phyloP scores from a whole-genome alignment of 257 asterid species.

The Verbascum thapsus region DNA sequence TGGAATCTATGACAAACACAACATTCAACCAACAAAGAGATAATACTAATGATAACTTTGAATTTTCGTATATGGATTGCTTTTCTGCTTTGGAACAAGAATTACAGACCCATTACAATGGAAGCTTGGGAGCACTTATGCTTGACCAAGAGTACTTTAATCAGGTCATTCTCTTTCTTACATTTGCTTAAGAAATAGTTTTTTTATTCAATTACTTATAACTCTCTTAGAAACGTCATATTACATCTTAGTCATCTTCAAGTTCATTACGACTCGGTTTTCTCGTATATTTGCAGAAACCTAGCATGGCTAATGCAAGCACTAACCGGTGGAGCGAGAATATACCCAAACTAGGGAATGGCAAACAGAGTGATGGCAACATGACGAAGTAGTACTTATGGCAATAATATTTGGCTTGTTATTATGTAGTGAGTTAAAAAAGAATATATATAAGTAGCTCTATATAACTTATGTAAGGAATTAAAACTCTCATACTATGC shows the following conservation, averaged over 20 bases:
- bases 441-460: background rate
- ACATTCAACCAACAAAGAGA: background rate
- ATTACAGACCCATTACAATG: slow-evolving; percentile 9
- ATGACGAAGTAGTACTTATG: background rate
- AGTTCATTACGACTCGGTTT: background rate
- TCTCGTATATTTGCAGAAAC: background rate
- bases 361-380: background rate
- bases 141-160: background rate
- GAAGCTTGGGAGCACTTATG: slow-evolving; percentile 16
- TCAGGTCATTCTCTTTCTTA: background rate
- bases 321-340: background rate
- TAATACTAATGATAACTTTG: slow-evolving; percentile 2
- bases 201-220: no score
- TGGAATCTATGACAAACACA: background rate
- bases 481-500: background rate
- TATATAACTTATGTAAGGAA: background rate
- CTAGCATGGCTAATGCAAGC: slow-evolving; percentile 5
- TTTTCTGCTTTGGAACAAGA: slow-evolving; percentile 14
- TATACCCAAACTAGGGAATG: background rate
- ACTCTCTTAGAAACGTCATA: no score
- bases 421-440: background rate
- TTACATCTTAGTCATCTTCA: background rate
- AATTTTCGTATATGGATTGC: slow-evolving; percentile 9
- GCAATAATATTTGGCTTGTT: background rate
- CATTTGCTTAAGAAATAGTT: no score